phyloP scores from a whole-genome alignment of 2,329 filamentous ascomycete genomes.

The Cercospora brassicicola region DNA sequence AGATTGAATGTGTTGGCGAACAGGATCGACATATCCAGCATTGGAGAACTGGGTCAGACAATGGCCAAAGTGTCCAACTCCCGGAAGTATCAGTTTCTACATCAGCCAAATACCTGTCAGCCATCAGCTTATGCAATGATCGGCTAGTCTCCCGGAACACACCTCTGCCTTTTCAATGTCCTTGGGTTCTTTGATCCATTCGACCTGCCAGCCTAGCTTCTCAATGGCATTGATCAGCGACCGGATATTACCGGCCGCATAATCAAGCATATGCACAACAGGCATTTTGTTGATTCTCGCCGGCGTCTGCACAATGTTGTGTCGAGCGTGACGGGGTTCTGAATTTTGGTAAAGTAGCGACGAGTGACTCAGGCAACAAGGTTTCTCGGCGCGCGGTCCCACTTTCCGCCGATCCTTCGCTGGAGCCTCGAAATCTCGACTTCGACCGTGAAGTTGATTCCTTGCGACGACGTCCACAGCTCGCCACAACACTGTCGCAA shows the following conservation, averaged over 20 bases:
- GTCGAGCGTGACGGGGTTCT: background rate
- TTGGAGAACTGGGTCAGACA: slow-evolving; percentile 81
- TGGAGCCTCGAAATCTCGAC: slow-evolving; percentile 7
- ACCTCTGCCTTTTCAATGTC: slow-evolving; percentile 86
- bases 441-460: background rate
- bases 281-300: slow-evolving; percentile 56
- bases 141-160: slow-evolving; percentile 25
- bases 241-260: slow-evolving; percentile 93
- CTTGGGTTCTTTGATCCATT: slow-evolving; percentile 83
- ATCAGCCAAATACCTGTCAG: slow-evolving; percentile 31
- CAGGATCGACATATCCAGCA: slow-evolving; percentile 80
- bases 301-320: background rate
- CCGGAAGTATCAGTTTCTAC: slow-evolving; percentile 90
- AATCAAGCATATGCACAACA: slow-evolving; percentile 78
- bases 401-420: background rate
- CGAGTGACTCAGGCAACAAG: slow-evolving; percentile 6
- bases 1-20: slow-evolving; percentile 76
- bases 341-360: slow-evolving; percentile 2
- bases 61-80: slow-evolving; percentile 96
- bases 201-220: slow-evolving; percentile 86
- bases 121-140: slow-evolving; percentile 32
- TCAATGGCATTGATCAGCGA: slow-evolving; percentile 97
- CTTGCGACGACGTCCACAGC: slow-evolving; percentile 4
- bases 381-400: background rate
- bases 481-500: slow-evolving; percentile 33